Percentiles rank a stretch among this genome's conserved stretches.
phyloP scores from a whole-genome alignment of 78 protist genomes.

The Guillardia theta region DNA sequence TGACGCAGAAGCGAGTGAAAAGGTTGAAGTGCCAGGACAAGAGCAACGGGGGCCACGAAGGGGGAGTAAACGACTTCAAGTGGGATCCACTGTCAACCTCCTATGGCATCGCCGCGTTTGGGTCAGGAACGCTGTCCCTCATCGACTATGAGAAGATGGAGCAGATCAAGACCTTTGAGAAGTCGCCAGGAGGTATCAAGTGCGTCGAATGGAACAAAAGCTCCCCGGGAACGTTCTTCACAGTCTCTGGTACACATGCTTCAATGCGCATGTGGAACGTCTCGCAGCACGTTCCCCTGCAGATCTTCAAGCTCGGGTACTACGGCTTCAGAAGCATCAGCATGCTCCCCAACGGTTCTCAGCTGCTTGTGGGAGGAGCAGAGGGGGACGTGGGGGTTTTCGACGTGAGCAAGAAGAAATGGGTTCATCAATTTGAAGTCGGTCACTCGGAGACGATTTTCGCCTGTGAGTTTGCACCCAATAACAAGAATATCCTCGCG shows the following conservation, averaged over 20 bases:
- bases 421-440: neutral
- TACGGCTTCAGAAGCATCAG: neutral
- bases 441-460: neutral
- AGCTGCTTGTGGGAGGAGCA: neutral
- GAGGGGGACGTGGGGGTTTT: neutral
- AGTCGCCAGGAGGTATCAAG: neutral
- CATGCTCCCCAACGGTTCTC: neutral
- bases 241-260: neutral
- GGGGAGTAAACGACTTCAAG: neutral
- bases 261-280: conserved; percentile 28
- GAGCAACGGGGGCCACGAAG: neutral
- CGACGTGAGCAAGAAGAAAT: neutral
- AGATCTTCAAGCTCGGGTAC: neutral
- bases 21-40: neutral
- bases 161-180: neutral
- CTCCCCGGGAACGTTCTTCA: neutral
- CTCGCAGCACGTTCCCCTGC: neutral
- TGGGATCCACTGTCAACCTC: neutral
- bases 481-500: neutral
- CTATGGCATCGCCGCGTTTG: neutral
- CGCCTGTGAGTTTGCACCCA: neutral
- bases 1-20: neutral
- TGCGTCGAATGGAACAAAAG: neutral
- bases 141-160: neutral
- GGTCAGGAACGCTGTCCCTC: neutral